phyloP scores from a whole-genome alignment of 1,284 basidiomycete species.

The Gastroboletus turbinatus region DNA sequence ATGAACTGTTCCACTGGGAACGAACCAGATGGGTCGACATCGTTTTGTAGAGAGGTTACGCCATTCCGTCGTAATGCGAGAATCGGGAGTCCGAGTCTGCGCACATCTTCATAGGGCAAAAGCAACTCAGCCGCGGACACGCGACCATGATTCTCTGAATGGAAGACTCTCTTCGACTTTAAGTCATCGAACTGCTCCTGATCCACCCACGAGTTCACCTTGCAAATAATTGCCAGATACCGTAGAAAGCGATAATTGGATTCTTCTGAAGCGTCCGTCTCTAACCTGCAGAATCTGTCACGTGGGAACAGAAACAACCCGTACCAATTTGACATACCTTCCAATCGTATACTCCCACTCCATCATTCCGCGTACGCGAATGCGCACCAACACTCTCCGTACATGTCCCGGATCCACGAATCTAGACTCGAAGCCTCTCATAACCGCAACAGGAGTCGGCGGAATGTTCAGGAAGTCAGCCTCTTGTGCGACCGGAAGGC shows the following conservation, averaged over 20 bases:
- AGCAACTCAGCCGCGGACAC: constrained; percentile 12
- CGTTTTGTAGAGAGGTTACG: background rate
- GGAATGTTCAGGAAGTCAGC: background rate
- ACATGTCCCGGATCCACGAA: too few species aligned
- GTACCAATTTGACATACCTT: background rate
- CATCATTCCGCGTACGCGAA: too few species aligned
- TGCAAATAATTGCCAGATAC: background rate
- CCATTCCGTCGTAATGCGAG: constrained; percentile 9
- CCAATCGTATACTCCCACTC: too few species aligned
- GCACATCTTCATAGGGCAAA: constrained; percentile 9
- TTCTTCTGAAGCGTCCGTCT: constrained; percentile 10
- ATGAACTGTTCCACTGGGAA: background rate
- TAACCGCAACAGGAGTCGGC: background rate
- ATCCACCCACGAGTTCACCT: background rate
- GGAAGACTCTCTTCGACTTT: constrained; percentile 9
- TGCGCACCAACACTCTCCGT: too few species aligned
- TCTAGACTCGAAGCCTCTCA: too few species aligned
- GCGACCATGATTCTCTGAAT: constrained; percentile 10
- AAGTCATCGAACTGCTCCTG: constrained; percentile 4
- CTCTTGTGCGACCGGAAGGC: constrained; percentile 18
- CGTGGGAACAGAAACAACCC: background rate
- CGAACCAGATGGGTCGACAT: background rate
- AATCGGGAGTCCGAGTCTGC: constrained; percentile 20
- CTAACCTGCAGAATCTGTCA: constrained; percentile 12
- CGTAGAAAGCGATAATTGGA: constrained; percentile 16